A percentile compares a stretch with the other conserved stretches of the same genome.
Evolutionary conservation across 148 eudicot genomes (phyloP).

Genomic region (Pharnaceum exiguum): DNA sequence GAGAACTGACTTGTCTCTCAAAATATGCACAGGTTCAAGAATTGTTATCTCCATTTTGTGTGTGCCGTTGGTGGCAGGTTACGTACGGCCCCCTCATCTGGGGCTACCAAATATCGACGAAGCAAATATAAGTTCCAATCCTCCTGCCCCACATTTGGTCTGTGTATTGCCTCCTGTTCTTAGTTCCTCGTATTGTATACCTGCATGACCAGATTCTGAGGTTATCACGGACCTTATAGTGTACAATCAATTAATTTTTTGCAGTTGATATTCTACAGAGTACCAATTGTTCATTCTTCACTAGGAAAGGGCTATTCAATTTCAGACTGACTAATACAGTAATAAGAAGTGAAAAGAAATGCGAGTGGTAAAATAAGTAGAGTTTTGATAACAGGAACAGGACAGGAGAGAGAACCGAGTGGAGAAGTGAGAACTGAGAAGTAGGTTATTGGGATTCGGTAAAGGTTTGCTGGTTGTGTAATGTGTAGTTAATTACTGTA

Average conservation of each 20-base stretch:
- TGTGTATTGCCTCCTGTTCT: conserved; percentile 88
- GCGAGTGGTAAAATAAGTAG: no score
- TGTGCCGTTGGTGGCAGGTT: conserved; percentile 84
- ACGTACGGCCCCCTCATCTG: conserved; percentile 88
- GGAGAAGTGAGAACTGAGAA: no score
- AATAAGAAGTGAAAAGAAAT: no score
- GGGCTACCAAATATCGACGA: conserved; percentile 61
- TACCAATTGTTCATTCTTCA: no score
- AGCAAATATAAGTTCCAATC: conserved; percentile 79
- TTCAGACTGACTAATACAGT: no score
- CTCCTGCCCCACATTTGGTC: conserved; percentile 92
- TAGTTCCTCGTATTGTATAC: conserved; percentile 87
- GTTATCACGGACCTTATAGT: background rate
- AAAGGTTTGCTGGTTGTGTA: no score
- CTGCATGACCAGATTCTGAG: conserved; percentile 33
- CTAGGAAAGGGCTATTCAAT: no score
- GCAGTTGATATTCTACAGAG: no score
- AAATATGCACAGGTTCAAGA: conserved; percentile 64
- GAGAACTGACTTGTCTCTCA: background rate
- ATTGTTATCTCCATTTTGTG: conserved; percentile 72
- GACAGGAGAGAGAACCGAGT: no score
- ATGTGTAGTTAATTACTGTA: no score
- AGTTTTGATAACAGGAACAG: no score
- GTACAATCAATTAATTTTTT: conserved; percentile 11
- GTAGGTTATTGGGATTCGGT: no score